Base-by-base conservation (phyloP, 805 yeast species). In the Starmera pachycereana region DNA sequence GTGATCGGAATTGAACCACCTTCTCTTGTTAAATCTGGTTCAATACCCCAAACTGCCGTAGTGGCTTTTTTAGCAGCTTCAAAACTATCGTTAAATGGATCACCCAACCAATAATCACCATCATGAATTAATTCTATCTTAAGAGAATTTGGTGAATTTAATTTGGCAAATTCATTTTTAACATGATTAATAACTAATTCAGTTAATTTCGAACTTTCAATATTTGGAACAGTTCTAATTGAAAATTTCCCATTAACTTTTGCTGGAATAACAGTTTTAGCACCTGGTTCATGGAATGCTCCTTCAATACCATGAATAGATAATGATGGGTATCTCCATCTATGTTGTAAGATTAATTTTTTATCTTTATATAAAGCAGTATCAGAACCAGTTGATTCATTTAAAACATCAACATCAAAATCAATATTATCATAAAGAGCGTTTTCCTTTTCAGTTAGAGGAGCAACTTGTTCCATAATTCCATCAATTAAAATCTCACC, bases 1-100 rank as follows among this genome's bases (percentile, higher is more conserved):
- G 99, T 90, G 61, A 92, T 89, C 48, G 99, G 99, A 57, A 92
- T 92, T 4, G 97, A 89, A 32, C 99, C 99, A 56, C 99, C 99
- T 68, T 92, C 99, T 69, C 99, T 81, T 33, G 97, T 94, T 59
- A 86, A 76, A 64, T 92, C 98, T 30, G 98, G 98, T 47, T 86
- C 94, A 36, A 90, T 77, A 48, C 85, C 81, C 89, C 96, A 92
- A 29, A 92, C 98, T 39, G 80, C 79, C 62, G 88, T 81, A 35
- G 98, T 92, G 42, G 98, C 98, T 61, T 81, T 77, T 40, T 83
- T 75, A 33, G 97, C 99, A 42, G 98, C 97, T 33, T 87, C 77
- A 71, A 90, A 92, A 36, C 86, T 76, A 49, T 83, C 89, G 62
- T 90, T 90, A 68, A 79, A 78, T 42, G 98, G 98, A 63, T 90